Conservation (phyloP, 1,139 yeast species). For the Pichia inconspicua region DNA sequence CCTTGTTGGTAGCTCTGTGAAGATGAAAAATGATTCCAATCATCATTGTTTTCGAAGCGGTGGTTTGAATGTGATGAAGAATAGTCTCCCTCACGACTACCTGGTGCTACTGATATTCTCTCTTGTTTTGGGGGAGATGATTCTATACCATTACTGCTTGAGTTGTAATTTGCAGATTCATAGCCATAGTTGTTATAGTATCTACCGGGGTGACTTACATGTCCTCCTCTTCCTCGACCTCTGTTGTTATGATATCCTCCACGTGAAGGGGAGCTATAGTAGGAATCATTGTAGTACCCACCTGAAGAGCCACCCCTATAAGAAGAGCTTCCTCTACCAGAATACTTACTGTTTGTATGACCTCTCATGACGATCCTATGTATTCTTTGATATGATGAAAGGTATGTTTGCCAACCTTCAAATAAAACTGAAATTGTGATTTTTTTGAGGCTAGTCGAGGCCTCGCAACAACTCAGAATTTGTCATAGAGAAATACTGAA, state of each 20-base stretch:
- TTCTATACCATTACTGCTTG: not conserved
- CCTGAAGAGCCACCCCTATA: constrained; percentile 51
- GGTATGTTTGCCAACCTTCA: too few species aligned
- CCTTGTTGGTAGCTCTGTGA: not conserved
- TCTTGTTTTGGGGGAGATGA: not conserved
- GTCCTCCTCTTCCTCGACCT: not conserved
- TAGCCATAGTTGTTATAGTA: constrained; percentile 2
- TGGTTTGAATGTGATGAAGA: not conserved
- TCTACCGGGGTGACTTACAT: not conserved
- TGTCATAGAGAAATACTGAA: too few species aligned
- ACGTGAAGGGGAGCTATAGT: constrained; percentile 9
- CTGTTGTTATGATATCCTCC: constrained; percentile 5
- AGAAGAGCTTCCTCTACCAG: constrained; percentile 56
- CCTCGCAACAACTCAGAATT: too few species aligned
- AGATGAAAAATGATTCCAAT: not conserved
- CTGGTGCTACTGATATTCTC: not conserved
- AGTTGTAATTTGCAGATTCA: not conserved
- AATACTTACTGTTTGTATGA: constrained; percentile 41
- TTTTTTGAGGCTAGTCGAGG: too few species aligned
- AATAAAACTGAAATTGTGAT: too few species aligned
- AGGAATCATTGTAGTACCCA: constrained; percentile 8
- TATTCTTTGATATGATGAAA: not conserved
- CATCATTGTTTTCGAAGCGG: not conserved
- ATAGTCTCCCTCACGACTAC: not conserved
- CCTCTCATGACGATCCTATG: constrained; percentile 32